Evolutionary conservation across 2,329 filamentous ascomycete genomes (phyloP), one percentile per base, ranked within the genome.

Genomic region (Cadophora malorum): DNA sequence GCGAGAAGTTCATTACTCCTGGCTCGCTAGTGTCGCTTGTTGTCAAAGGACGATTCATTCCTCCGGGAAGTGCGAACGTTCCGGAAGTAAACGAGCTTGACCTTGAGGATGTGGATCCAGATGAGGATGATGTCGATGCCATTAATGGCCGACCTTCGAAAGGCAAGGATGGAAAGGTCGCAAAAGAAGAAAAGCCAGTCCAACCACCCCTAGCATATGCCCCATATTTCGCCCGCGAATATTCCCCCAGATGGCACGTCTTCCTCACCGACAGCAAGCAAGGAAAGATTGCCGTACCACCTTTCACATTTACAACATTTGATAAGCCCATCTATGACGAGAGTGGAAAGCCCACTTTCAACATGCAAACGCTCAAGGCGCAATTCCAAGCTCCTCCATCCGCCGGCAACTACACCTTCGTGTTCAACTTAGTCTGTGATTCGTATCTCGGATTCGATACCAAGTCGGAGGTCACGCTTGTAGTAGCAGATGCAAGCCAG

Each of bases 361-460:
- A 94, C 76, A 90, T 99, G 82, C 94, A 98, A 80, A 99, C 96
- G 3, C 84, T 98, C 76, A 98, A 97, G 85, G 95, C 96, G 79
- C 93, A 97, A 79, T 99, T 99, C 80, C 93, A 95, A 72, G 95
- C 96, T 1, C 96, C 96, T 53, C 94, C 95, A 28, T 92, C 97
- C 78, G 88, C 93, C 5, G 96, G 95, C 56, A 91, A 94, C 79
- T 99, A 97, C 82, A 94, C 92, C 1, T 99, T 99, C 78, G 91
- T 94, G 69, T 92, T 98, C 89, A 91, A 98, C 79, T 84, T 97
- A 71, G 85, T 98, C 64, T 97, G 94, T 77, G 96, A 99, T 80
- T 94, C 92, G 77, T 99, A 99, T 76, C 85, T 99, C 56, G 96
- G 96, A 56, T 93, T 97, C 73, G 96, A 99, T 78, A 91, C 91